These are phyloP conservation scores for Dioszegia aurantiaca DNA, from an alignment of 768 basidiomycete species.

Conservation along the genomic window DNA sequence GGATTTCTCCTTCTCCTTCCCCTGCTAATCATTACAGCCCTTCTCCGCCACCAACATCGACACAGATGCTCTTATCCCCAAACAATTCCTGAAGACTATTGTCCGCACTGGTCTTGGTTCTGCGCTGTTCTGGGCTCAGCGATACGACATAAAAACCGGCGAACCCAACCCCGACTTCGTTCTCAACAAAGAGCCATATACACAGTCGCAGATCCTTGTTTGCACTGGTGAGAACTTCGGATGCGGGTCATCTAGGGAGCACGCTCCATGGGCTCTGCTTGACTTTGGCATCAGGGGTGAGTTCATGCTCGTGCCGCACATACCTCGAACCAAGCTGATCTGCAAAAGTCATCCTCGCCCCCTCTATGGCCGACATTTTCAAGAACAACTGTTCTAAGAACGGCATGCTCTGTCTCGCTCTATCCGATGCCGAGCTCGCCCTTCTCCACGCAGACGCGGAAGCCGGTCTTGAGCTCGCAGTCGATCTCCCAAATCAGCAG, in stretches of 20 bases:
- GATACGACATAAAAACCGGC: constrained; percentile 74
- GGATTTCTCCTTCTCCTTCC: neutral
- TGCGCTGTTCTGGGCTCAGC: constrained; percentile 76
- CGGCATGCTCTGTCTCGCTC: constrained; percentile 76
- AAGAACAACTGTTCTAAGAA: constrained; percentile 79
- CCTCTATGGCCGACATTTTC: constrained; percentile 89
- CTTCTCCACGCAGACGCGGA: constrained; percentile 74
- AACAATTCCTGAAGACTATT: constrained; percentile 88
- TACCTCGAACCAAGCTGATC: no score
- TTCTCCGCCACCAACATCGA: constrained; percentile 79
- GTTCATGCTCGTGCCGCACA: constrained; percentile 17
- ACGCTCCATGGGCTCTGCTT: constrained; percentile 67
- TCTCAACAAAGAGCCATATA: constrained; percentile 74
- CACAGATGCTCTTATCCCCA: constrained; percentile 92
- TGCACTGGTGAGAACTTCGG: constrained; percentile 87
- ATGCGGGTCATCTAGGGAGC: constrained; percentile 84
- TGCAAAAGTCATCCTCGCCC: constrained; percentile 62
- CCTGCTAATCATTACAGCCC: constrained; percentile 54
- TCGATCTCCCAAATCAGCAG: constrained; percentile 79
- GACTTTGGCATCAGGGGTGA: constrained; percentile 82
- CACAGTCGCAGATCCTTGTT: constrained; percentile 72
- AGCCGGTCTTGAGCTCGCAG: constrained; percentile 70
- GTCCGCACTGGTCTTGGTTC: constrained; percentile 82
- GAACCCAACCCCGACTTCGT: constrained; percentile 73
- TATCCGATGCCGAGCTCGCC: constrained; percentile 69